Percentiles rank a stretch among this genome's conserved stretches.
phyloP scores from a whole-genome alignment of 1,284 basidiomycete genomes.

The Boletellus sp. region DNA sequence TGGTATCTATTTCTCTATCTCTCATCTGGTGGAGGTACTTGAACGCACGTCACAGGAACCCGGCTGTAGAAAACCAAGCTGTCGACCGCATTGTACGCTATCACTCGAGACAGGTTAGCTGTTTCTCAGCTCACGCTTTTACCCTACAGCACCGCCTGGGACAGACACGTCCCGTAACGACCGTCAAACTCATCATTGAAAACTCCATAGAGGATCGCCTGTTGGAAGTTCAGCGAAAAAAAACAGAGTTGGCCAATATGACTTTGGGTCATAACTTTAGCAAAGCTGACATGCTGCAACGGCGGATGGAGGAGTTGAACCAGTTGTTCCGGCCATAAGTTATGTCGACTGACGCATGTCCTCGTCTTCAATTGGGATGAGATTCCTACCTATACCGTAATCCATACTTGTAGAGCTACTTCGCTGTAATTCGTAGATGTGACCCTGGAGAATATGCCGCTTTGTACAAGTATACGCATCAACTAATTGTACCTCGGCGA shows the following conservation, averaged over 20 bases:
- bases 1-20: conserved; percentile 52
- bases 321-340: conserved; percentile 56
- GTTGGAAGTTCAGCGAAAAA: conserved; percentile 90
- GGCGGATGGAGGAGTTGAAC: conserved; percentile 79
- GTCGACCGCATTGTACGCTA: conserved; percentile 78
- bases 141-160: conserved; percentile 78
- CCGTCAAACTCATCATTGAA: conserved; percentile 90
- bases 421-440: conserved; percentile 32
- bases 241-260: conserved; percentile 89
- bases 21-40: conserved; percentile 2
- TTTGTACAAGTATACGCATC: neutral
- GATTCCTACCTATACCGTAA: conserved; percentile 27
- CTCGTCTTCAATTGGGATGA: conserved; percentile 12
- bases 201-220: conserved; percentile 89
- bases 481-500: neutral
- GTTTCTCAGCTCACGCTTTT: conserved; percentile 9
- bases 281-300: conserved; percentile 79
- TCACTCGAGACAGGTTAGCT: neutral
- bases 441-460: conserved; percentile 3
- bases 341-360: conserved; percentile 18
- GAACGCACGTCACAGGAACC: conserved; percentile 64
- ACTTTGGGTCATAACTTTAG: conserved; percentile 79
- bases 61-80: conserved; percentile 94
- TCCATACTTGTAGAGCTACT: conserved; percentile 30
- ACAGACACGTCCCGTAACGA: conserved; percentile 87